These are phyloP conservation scores for Ettlia oleoabundans DNA, from an alignment of 139 green algal species.

Conservation along the genomic window DNA sequence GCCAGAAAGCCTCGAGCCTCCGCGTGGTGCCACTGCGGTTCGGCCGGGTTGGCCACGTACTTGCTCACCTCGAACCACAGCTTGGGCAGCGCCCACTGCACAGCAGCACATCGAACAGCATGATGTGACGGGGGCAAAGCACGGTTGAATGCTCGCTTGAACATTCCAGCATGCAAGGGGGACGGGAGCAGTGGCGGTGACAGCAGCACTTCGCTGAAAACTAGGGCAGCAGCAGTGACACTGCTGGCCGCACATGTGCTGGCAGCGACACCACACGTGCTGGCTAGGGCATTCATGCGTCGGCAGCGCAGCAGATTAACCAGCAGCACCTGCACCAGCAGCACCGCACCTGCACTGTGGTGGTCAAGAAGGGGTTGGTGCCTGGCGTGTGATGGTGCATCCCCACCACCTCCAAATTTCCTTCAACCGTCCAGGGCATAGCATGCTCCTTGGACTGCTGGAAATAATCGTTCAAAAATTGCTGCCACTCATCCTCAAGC, in stretches of 20 bases:
- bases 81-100: slow-evolving; percentile 1
- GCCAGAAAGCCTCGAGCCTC: not conserved
- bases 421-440: slow-evolving; percentile 9
- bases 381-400: not conserved
- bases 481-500: not conserved
- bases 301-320: no score
- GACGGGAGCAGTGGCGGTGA: no score
- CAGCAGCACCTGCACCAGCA: not conserved
- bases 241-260: no score
- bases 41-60: not conserved
- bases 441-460: slow-evolving; percentile 6
- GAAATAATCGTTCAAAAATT: not conserved
- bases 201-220: no score
- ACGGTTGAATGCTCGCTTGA: no score
- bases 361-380: not conserved
- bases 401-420: not conserved
- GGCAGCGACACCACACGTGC: no score
- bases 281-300: no score
- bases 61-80: not conserved
- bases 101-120: not conserved
- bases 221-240: no score
- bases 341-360: not conserved
- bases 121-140: not conserved
- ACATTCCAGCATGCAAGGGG: no score
- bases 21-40: not conserved